Evolutionary conservation across 2,329 filamentous ascomycete species (phyloP), one percentile per base, ranked within the genome.

Genomic region (Dactylellina drechsleri): DNA sequence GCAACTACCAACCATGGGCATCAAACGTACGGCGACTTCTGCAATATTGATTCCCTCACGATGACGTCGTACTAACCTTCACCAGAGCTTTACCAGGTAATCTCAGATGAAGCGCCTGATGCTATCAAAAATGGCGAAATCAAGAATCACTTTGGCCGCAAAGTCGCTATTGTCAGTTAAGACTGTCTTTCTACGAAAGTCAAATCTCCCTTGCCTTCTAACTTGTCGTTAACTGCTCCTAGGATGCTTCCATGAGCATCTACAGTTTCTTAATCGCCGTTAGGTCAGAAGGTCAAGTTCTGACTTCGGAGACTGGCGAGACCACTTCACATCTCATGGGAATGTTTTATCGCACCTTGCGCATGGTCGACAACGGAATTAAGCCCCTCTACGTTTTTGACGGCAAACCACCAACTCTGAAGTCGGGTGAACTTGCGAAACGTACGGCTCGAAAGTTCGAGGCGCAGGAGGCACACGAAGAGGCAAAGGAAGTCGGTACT

Each of bases 181-280:
- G n/a, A n/a, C 4, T 1, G 6, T n/a, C 36, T 45, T 26, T 36
- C n/a, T 16, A 15, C 40, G 28, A 64, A 70, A 40, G 36, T 16
- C 15, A 7, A 36, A 12, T 13, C 23, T 8, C 18, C 10, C 31
- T 1, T 13, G 56, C 16, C 43, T 15, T 31, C 23, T 49, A 20
- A 28, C 26, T 28, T 15, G 23, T 26, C 12, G 26, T 2, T 43
- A 52, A 28, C 40, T 74, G 43, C 64, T 49, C 28, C 16, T 20
- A 65, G 40, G 59, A 72, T 79, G 92, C 90, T 53, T 99, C 95
- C 56, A 99, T 99, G 95, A 96, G 92, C 83, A 93, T 99, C 80
- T 99, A 99, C 86, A 96, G 92, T 83, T 99, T 99, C 85, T 88
- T 99, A 76, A 95, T 99, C 81, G 95, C 95, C 58, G 95, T 99